phyloP scores from a whole-genome alignment of 169 alveolate species.

The Eimeria falciformis region DNA sequence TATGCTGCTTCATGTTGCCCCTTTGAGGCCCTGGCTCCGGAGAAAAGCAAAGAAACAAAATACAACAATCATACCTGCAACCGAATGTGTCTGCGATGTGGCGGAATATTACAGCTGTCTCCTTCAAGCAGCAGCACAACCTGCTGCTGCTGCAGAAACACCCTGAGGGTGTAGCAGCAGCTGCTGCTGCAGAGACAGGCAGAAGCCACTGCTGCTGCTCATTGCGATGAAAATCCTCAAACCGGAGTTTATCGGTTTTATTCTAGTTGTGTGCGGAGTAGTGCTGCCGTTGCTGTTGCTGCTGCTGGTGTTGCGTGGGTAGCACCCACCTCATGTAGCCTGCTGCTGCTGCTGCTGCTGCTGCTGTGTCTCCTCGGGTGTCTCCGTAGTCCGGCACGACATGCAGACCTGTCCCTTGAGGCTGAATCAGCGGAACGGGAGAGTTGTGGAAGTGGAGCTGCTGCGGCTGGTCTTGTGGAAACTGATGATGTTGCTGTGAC shows the following conservation, averaged over 20 bases:
- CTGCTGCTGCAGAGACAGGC: conserved; percentile 22
- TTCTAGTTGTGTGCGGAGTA: background rate
- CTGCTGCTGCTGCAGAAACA: background rate
- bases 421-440: background rate
- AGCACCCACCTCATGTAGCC: conserved; percentile 28
- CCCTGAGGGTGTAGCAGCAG: background rate
- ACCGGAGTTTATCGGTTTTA: background rate
- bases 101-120: background rate
- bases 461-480: conserved; percentile 11
- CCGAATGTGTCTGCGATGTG: background rate
- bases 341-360: conserved; percentile 53
- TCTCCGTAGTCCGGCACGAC: background rate
- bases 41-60: background rate
- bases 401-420: background rate
- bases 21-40: too few species aligned
- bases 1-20: too few species aligned
- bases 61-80: background rate
- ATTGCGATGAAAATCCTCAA: too few species aligned
- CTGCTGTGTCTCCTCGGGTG: background rate
- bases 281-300: conserved; percentile 62
- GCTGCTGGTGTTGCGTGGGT: conserved; percentile 43
- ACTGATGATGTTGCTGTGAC: background rate
- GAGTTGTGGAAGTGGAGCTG: too few species aligned
- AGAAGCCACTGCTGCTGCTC: conserved; percentile 52
- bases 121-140: background rate